These are phyloP conservation scores for Jackrogersella multiformis DNA, from an alignment of 495 filamentous ascomycete genomes.

Conservation along the genomic window DNA sequence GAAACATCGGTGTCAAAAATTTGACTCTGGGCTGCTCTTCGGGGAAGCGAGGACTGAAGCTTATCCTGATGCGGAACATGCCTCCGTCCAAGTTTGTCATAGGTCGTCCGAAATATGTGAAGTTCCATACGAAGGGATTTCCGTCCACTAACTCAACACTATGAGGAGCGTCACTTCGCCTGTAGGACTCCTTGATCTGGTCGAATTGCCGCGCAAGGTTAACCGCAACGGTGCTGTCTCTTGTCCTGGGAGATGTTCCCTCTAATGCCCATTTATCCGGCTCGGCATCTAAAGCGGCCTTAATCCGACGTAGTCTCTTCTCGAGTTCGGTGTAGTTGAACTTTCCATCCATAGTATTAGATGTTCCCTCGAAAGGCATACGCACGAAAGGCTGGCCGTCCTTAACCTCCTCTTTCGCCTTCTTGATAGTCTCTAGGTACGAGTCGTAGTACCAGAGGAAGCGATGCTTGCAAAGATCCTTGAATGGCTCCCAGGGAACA, in stretches of 20 bases:
- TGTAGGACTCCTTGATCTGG: conserved; percentile 79
- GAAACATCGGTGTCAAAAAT: conserved; percentile 83
- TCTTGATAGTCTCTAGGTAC: conserved; percentile 76
- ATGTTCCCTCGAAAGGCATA: conserved; percentile 85
- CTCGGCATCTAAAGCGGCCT: conserved; percentile 74
- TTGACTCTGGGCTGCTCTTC: conserved; percentile 88
- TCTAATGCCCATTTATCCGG: conserved; percentile 73
- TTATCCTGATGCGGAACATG: conserved; percentile 81
- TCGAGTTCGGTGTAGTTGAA: conserved; percentile 85
- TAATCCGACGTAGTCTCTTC: conserved; percentile 70
- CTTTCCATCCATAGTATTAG: conserved; percentile 86
- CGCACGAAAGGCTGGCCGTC: conserved; percentile 70
- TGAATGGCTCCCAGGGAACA: conserved; percentile 78
- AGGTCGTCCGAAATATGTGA: conserved; percentile 88
- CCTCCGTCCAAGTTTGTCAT: conserved; percentile 96
- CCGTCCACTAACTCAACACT: conserved; percentile 75
- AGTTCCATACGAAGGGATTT: conserved; percentile 74
- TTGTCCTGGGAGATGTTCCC: conserved; percentile 68
- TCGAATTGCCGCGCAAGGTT: conserved; percentile 86
- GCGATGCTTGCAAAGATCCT: conserved; percentile 87
- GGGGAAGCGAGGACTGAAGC: conserved; percentile 88
- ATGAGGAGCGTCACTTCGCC: conserved; percentile 71
- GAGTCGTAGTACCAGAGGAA: conserved; percentile 97
- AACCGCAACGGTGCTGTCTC: conserved; percentile 78
- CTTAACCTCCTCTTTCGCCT: conserved; percentile 66